These are phyloP conservation scores for Xylariaceae sp. DNA, from an alignment of 2,329 filamentous ascomycete genomes.

Conservation along the genomic window DNA sequence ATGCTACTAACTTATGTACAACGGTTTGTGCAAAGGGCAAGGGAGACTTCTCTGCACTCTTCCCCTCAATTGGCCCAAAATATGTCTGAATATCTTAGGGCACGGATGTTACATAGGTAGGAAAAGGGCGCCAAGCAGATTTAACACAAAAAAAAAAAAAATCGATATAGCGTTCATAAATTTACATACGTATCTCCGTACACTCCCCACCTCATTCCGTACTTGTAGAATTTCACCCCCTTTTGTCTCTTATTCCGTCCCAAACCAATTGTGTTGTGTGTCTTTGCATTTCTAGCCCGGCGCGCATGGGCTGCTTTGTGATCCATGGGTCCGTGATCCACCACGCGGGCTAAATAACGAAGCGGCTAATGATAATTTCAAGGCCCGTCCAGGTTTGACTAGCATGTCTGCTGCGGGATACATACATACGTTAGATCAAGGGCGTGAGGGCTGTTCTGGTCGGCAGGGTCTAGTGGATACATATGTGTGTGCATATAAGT, in stretches of 20 bases:
- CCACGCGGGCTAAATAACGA: constrained; percentile 22
- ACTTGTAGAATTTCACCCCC: constrained; percentile 29
- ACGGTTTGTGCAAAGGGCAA: neutral
- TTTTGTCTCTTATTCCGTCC: constrained; percentile 21
- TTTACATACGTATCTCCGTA: constrained; percentile 27
- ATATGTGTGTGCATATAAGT: too few relatives aligned
- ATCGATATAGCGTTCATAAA: too few relatives aligned
- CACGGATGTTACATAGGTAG: neutral
- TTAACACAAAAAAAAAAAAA: too few relatives aligned
- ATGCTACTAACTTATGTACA: too few relatives aligned
- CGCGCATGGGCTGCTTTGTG: constrained; percentile 13
- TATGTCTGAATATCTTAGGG: neutral
- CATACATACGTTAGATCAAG: neutral
- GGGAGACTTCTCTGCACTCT: neutral
- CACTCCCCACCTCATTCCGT: constrained; percentile 27
- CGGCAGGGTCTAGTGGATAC: constrained; percentile 23
- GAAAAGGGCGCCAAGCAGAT: neutral
- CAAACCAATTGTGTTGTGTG: constrained; percentile 27
- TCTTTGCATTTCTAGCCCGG: constrained; percentile 28
- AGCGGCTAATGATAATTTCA: constrained; percentile 22
- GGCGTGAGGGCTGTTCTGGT: too few relatives aligned
- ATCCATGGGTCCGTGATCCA: constrained; percentile 21
- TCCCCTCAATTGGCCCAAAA: neutral
- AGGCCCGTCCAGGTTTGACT: constrained; percentile 22
- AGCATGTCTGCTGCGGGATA: constrained; percentile 1